Evolutionary conservation across 106 monocot species (phyloP).

Genomic region (Hemerocallis citrina): DNA sequence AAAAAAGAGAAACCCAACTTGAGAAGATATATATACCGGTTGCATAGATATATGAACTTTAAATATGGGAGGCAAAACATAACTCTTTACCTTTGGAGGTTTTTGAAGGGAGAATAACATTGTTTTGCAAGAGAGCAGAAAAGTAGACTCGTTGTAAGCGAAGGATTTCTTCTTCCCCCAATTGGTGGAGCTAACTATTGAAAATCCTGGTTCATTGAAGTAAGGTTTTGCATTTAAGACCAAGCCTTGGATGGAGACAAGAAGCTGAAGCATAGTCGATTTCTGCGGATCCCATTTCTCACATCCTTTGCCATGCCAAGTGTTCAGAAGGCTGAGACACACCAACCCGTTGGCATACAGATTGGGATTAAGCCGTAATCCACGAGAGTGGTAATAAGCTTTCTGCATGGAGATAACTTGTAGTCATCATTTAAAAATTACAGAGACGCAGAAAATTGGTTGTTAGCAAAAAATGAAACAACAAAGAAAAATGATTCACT

Average conservation of each 20-base stretch:
- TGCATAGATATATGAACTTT: neutral
- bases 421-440: neutral
- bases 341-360: constrained; percentile 38
- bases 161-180: constrained; percentile 15
- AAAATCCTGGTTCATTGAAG: constrained; percentile 36
- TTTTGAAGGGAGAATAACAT: constrained; percentile 35
- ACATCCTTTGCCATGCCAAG: constrained; percentile 36
- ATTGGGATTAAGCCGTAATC: constrained; percentile 46
- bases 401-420: constrained; percentile 17
- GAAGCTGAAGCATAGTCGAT: constrained; percentile 41
- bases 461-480: neutral
- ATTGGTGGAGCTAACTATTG: neutral
- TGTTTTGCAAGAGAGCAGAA: constrained; percentile 38
- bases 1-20: neutral
- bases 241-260: constrained; percentile 37
- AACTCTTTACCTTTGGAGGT: constrained; percentile 33
- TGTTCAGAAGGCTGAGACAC: constrained; percentile 44
- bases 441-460: too few species aligned
- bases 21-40: neutral
- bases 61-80: neutral
- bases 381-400: constrained; percentile 36
- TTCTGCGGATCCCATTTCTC: constrained; percentile 36
- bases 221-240: constrained; percentile 35
- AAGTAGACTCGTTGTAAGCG: constrained; percentile 32
- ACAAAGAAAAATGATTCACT: neutral